These are phyloP conservation scores for Penicillium parvum DNA, from an alignment of 495 filamentous ascomycete species.

Conservation along the genomic window DNA sequence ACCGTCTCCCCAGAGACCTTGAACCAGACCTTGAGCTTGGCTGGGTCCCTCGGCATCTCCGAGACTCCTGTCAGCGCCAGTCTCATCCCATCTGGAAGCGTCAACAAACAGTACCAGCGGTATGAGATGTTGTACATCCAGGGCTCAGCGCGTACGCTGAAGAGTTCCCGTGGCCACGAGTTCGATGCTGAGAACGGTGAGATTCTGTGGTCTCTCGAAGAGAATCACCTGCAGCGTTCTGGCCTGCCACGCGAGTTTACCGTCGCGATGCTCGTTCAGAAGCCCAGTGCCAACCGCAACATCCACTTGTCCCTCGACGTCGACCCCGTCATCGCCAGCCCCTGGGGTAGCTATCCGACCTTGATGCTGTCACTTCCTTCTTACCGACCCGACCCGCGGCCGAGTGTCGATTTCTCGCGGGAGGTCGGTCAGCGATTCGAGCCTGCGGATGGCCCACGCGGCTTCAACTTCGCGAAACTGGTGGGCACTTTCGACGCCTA, in stretches of 20 bases:
- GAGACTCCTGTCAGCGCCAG: slow-evolving; percentile 42
- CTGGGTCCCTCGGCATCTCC: slow-evolving; percentile 45
- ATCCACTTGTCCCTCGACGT: slow-evolving; percentile 33
- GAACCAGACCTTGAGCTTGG: slow-evolving; percentile 49
- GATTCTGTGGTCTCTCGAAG: slow-evolving; percentile 50
- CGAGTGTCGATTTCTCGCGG: slow-evolving; percentile 29
- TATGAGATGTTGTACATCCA: slow-evolving; percentile 55
- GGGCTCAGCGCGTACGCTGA: slow-evolving; percentile 42
- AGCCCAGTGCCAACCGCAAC: slow-evolving; percentile 29
- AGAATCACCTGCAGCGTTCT: slow-evolving; percentile 47
- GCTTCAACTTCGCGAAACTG: slow-evolving; percentile 41
- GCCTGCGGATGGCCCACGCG: slow-evolving; percentile 20
- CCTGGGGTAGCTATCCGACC: slow-evolving; percentile 29
- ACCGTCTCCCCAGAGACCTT: slow-evolving; percentile 49
- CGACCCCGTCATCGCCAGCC: slow-evolving; percentile 36
- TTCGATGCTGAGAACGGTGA: slow-evolving; percentile 43
- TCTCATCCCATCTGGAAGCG: slow-evolving; percentile 37
- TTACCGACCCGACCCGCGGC: slow-evolving; percentile 27
- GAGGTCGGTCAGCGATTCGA: slow-evolving; percentile 40
- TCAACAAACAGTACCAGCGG: slow-evolving; percentile 38
- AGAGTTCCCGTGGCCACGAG: slow-evolving; percentile 26
- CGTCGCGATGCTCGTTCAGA: slow-evolving; percentile 49
- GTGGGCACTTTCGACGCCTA: slow-evolving; percentile 40
- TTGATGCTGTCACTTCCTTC: slow-evolving; percentile 26
- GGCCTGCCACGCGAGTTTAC: slow-evolving; percentile 54